Percentiles rank a stretch among this genome's conserved stretches.
Evolutionary conservation across 352 stramenopile species (phyloP).

Genomic region (Pythium aphanidermatum): DNA sequence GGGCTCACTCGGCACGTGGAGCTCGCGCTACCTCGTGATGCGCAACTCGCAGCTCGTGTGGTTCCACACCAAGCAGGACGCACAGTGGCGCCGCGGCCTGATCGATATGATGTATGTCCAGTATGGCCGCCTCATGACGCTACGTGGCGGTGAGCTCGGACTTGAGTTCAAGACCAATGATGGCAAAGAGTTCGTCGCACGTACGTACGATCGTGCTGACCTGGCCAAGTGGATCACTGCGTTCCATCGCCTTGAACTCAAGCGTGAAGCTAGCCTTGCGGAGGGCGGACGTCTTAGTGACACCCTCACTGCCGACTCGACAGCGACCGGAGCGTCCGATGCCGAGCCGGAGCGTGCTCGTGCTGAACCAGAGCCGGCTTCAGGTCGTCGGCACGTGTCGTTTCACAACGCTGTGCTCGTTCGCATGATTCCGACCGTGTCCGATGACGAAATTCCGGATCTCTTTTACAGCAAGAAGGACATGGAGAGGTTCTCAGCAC

Average conservation of each 20-base stretch:
- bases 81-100: slow-evolving; percentile 26
- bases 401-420: slow-evolving; percentile 58
- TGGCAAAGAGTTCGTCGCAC: slow-evolving; percentile 36
- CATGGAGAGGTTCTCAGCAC: slow-evolving; percentile 51
- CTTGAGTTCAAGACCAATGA: slow-evolving; percentile 42
- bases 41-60: slow-evolving; percentile 34
- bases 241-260: slow-evolving; percentile 51
- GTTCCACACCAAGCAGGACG: slow-evolving; percentile 52
- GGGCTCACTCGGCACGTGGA: slow-evolving; percentile 43
- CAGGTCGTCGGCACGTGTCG: slow-evolving; percentile 32
- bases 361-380: background rate
- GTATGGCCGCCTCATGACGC: slow-evolving; percentile 31
- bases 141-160: slow-evolving; percentile 31
- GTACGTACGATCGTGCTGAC: slow-evolving; percentile 48
- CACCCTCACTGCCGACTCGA: slow-evolving; percentile 23
- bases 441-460: slow-evolving; percentile 39
- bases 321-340: slow-evolving; percentile 11
- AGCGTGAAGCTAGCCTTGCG: slow-evolving; percentile 27
- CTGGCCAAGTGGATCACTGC: slow-evolving; percentile 57
- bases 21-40: slow-evolving; percentile 56
- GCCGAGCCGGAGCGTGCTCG: background rate
- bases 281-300: slow-evolving; percentile 21
- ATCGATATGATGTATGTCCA: slow-evolving; percentile 33
- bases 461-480: slow-evolving; percentile 66
- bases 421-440: slow-evolving; percentile 44